Evolutionary conservation across 2,329 filamentous ascomycete genomes (phyloP), one percentile per base, ranked within the genome.

Genomic region (Aspergillus ruber): DNA sequence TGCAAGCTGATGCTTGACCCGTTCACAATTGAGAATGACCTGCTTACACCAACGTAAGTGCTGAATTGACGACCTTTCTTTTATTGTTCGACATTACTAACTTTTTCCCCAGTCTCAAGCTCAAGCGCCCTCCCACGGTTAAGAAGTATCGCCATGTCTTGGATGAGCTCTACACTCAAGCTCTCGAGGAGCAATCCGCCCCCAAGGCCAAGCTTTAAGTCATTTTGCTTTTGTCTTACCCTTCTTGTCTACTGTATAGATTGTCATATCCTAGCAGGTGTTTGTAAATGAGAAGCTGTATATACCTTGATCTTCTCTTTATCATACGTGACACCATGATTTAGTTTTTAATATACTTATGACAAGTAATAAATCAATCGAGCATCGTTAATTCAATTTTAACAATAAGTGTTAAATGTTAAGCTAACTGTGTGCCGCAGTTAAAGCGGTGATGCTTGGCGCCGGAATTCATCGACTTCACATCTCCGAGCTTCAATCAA

Each of bases 1-100:
- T 78, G 85, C 48, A 71, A 85, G 53, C 71, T 98, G 56, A 84
- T 86, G 59, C 59, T 96, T 12, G 93, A 98, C 50, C 93, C 93
- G 1, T 97, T 98, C 61, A 88, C 83, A 1, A 83, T 97, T 55
- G 90, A 95, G 44, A 98, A 98, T 64, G 87, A 95, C 69, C 76
- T 96, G 43, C 72, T 76, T 55, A 76, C 73, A 6, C 73, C 73
- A 9, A 76, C 73, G 66, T 74, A 60, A 62, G 71, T 71, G n/a
- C 15, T 44, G 23, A 23, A 18, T 20, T 39, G 23, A 41, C 8
- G 27, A 12, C 90, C 64, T 43, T 43, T 13, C n/a, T 20, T 27
- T 3, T 32, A 4, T 32, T 18, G 18, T 4, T 12, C 6, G 21
- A 4, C 10, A 23, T 47, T 55, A 42, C 62, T 61, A 56, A 63